A percentile compares a stretch with the other conserved stretches of the same genome.
These are phyloP conservation scores for Candida lessepsii DNA, from an alignment of 805 yeast species.

Conservation along the genomic window DNA sequence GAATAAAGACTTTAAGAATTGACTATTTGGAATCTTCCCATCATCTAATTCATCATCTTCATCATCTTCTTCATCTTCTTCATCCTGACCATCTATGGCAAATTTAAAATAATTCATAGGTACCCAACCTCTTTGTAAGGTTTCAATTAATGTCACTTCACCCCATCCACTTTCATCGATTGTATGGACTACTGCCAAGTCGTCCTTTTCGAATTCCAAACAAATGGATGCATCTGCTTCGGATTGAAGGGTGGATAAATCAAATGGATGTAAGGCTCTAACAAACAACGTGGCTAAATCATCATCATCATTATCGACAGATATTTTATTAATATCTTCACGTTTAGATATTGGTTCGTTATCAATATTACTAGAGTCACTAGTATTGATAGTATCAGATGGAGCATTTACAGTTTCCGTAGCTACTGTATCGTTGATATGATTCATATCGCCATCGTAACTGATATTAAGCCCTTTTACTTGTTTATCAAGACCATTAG, in stretches of 20 bases:
- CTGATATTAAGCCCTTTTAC: constrained; percentile 2
- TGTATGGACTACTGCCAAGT: constrained; percentile 73
- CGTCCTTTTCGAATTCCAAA: constrained; percentile 66
- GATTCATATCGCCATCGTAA: background rate
- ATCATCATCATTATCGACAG: constrained; percentile 28
- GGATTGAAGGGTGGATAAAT: constrained; percentile 56
- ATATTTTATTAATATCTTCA: constrained; percentile 11
- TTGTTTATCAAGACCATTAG: constrained; percentile 7
- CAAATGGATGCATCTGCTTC: constrained; percentile 71
- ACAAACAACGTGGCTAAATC: constrained; percentile 55
- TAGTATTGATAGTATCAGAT: constrained; percentile 1
- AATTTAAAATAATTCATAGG: constrained; percentile 75
- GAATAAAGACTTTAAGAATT: constrained; percentile 55
- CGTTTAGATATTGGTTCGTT: constrained; percentile 8
- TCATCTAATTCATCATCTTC: constrained; percentile 33
- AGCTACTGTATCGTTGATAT: background rate
- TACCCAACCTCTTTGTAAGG: constrained; percentile 75
- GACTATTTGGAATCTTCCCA: constrained; percentile 34
- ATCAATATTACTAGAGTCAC: background rate
- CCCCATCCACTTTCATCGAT: constrained; percentile 87
- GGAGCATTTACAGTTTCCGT: background rate
- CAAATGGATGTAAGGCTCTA: constrained; percentile 58
- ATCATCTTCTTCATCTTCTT: constrained; percentile 19
- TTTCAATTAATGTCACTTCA: constrained; percentile 68
- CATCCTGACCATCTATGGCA: constrained; percentile 32